Evolutionary conservation across 768 basidiomycete genomes (phyloP).

Genomic region (Russula sp.): DNA sequence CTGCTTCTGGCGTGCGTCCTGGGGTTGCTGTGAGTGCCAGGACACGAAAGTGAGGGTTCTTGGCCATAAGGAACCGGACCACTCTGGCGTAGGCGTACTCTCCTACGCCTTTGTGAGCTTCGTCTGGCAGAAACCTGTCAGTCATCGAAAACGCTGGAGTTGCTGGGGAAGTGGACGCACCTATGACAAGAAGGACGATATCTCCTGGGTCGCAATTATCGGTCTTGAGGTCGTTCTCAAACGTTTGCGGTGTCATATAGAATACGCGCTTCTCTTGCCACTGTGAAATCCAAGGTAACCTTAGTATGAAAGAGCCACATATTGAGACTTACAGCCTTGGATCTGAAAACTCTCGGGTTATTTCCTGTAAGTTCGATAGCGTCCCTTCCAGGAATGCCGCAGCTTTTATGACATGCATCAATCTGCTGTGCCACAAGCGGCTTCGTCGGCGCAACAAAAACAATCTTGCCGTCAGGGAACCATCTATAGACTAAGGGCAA

Average conservation of each 20-base stretch:
- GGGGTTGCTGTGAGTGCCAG: slow-evolving; percentile 95
- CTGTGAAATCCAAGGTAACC: slow-evolving; percentile 31
- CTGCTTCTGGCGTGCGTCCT: slow-evolving; percentile 74
- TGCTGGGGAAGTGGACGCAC: slow-evolving; percentile 34
- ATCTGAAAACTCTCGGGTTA: slow-evolving; percentile 45
- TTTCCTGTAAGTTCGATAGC: slow-evolving; percentile 85
- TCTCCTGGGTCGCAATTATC: slow-evolving; percentile 71
- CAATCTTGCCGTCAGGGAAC: slow-evolving; percentile 87
- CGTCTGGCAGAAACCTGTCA: slow-evolving; percentile 44
- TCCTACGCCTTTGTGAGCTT: slow-evolving; percentile 91
- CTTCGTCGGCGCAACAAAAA: slow-evolving; percentile 95
- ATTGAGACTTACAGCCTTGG: slow-evolving; percentile 45
- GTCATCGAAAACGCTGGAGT: not conserved
- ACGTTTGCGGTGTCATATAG: slow-evolving; percentile 94
- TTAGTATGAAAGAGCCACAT: not conserved
- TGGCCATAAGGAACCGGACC: slow-evolving; percentile 84
- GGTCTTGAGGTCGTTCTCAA: slow-evolving; percentile 74
- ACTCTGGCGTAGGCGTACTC: slow-evolving; percentile 89
- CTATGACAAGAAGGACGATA: slow-evolving; percentile 83
- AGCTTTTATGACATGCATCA: slow-evolving; percentile 84
- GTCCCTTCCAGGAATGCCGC: slow-evolving; percentile 85
- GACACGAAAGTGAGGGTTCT: slow-evolving; percentile 89
- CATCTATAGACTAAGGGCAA: slow-evolving; percentile 66
- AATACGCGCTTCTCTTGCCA: slow-evolving; percentile 82
- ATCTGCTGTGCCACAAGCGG: slow-evolving; percentile 95